These are phyloP conservation scores for Xylaria sp. DNA, from an alignment of 2,329 filamentous ascomycete species.

Conservation along the genomic window DNA sequence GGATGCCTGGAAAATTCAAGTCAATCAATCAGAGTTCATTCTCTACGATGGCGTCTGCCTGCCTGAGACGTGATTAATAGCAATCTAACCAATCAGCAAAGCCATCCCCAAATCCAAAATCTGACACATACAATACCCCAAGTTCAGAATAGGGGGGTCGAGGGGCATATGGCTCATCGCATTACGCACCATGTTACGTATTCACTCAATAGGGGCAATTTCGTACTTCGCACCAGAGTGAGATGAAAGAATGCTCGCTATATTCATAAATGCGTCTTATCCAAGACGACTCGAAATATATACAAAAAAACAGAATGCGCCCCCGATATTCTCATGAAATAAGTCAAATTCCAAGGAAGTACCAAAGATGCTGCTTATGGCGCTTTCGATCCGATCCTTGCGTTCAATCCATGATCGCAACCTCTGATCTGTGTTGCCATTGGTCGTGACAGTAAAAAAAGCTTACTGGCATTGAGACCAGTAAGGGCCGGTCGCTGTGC, in stretches of 20 bases:
- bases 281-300: constrained; percentile 19
- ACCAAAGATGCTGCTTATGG: background rate
- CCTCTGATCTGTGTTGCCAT: constrained; percentile 27
- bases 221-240: background rate
- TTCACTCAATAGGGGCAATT: background rate
- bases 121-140: background rate
- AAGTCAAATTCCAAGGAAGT: constrained; percentile 16
- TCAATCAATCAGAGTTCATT: constrained; percentile 1
- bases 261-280: background rate
- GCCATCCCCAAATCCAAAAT: background rate
- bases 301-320: constrained; percentile 18
- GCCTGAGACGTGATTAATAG: background rate
- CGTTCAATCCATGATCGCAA: constrained; percentile 35
- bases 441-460: background rate
- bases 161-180: background rate
- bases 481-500: constrained; percentile 24
- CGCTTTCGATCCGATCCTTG: constrained; percentile 33
- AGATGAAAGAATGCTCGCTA: constrained; percentile 13
- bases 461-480: constrained; percentile 39
- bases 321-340: constrained; percentile 16
- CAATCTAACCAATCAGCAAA: background rate
- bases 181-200: background rate
- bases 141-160: background rate
- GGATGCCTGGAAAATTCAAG: background rate
- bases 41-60: no score